These are phyloP conservation scores for Fusarium sp. DNA, from an alignment of 2,329 filamentous ascomycete species.

Conservation along the genomic window DNA sequence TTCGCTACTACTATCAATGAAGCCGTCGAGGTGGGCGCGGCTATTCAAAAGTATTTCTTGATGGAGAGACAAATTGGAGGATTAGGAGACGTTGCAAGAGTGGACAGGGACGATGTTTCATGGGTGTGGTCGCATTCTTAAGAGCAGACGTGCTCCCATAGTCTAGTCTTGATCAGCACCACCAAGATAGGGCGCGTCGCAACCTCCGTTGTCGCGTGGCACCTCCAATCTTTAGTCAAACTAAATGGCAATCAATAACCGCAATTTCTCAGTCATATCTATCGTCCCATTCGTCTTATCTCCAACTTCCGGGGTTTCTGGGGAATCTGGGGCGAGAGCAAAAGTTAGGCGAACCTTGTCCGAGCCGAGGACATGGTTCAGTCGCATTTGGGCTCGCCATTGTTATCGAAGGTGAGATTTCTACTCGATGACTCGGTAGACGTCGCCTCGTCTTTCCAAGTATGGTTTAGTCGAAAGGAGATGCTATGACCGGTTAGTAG, in stretches of 20 bases:
- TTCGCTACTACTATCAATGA: neutral
- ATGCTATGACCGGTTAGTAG: conserved; percentile 8
- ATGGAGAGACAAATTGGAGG: neutral
- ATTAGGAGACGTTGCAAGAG: neutral
- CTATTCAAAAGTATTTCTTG: neutral
- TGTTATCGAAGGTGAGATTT: neutral
- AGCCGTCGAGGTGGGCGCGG: neutral
- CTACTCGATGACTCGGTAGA: neutral
- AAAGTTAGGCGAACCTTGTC: conserved; percentile 8
- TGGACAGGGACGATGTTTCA: neutral
- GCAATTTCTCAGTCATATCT: conserved; percentile 13
- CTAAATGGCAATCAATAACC: conserved; percentile 3
- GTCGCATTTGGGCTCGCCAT: neutral
- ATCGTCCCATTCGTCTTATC: conserved; percentile 14
- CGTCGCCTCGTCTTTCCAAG: conserved; percentile 25
- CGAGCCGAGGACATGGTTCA: neutral
- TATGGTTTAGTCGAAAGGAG: neutral
- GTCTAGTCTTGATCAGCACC: neutral
- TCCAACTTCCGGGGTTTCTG: conserved; percentile 24
- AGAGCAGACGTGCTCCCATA: neutral
- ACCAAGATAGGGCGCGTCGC: neutral
- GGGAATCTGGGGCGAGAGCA: conserved; percentile 17
- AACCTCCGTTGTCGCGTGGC: neutral
- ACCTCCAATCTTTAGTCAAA: conserved; percentile 4
- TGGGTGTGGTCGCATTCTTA: conserved; percentile 6